Evolutionary conservation across 1,284 basidiomycete species (phyloP).

Genomic region (Trichosporon coremiiforme): DNA sequence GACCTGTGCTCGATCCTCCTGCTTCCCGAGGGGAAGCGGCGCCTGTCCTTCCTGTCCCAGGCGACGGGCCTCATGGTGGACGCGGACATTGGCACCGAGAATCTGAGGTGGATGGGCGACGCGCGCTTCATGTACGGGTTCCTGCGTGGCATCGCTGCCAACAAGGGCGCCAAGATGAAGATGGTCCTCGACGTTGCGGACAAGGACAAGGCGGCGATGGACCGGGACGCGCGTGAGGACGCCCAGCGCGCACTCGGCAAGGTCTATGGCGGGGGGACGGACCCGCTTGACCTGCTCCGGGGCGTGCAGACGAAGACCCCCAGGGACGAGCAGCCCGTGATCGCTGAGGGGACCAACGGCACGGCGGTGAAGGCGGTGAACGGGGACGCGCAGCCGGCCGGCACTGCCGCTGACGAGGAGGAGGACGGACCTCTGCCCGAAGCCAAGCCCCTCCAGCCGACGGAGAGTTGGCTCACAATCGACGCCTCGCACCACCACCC

Average conservation of each 20-base stretch:
- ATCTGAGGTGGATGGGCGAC: constrained; percentile 92
- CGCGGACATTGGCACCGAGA: constrained; percentile 78
- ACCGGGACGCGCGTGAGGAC: constrained; percentile 43
- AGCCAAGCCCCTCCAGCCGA: constrained; percentile 41
- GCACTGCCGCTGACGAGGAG: constrained; percentile 19
- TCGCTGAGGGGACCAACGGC: neutral
- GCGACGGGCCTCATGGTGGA: constrained; percentile 91
- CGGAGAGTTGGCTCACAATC: constrained; percentile 49
- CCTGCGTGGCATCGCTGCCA: constrained; percentile 69
- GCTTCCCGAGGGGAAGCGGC: constrained; percentile 46
- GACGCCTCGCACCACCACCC: constrained; percentile 34
- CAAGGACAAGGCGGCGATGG: constrained; percentile 73
- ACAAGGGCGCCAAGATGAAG: constrained; percentile 69
- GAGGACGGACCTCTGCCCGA: constrained; percentile 37
- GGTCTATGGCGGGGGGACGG: constrained; percentile 34
- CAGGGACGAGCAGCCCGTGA: neutral
- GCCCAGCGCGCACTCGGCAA: constrained; percentile 24
- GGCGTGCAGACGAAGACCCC: constrained; percentile 20
- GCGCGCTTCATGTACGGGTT: constrained; percentile 82
- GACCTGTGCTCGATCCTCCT: constrained; percentile 76
- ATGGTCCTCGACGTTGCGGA: constrained; percentile 72
- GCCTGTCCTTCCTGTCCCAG: constrained; percentile 86
- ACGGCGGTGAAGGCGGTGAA: too few relatives aligned
- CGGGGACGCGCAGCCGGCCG: neutral
- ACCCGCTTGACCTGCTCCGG: constrained; percentile 26